Percentiles rank a stretch among this genome's conserved stretches.
phyloP scores from a whole-genome alignment of 2,329 filamentous ascomycete species.

The Myriosclerotinia duriaeana region DNA sequence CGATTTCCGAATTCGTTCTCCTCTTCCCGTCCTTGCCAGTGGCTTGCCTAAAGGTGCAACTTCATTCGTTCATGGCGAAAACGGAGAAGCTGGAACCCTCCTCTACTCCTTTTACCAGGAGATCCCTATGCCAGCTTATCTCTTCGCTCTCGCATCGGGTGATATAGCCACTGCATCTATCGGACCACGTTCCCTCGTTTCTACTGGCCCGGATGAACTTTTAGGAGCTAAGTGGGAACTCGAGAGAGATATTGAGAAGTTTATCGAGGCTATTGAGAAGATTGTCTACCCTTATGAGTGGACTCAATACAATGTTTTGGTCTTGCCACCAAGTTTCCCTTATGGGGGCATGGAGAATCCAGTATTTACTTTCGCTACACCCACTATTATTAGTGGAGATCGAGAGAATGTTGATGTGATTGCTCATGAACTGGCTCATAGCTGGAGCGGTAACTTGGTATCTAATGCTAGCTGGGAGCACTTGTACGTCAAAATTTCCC shows the following conservation, averaged over 20 bases:
- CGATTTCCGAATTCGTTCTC: conserved; percentile 82
- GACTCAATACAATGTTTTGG: conserved; percentile 92
- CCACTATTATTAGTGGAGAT: conserved; percentile 88
- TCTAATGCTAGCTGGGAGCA: conserved; percentile 80
- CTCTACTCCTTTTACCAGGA: conserved; percentile 86
- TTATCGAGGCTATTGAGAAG: conserved; percentile 81
- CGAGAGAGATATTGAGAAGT: conserved; percentile 86
- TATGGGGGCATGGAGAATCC: conserved; percentile 66
- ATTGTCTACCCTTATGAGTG: conserved; percentile 85
- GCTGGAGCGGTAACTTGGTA: conserved; percentile 88
- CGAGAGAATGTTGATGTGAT: conserved; percentile 94
- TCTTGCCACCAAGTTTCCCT: conserved; percentile 86
- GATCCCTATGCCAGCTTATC: conserved; percentile 89
- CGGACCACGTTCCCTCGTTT: conserved; percentile 80
- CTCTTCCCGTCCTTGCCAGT: conserved; percentile 86
- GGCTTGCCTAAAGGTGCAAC: conserved; percentile 63
- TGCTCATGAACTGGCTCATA: conserved; percentile 75
- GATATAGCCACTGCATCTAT: conserved; percentile 85
- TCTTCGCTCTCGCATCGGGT: conserved; percentile 87
- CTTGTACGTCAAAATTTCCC: conserved; percentile 51
- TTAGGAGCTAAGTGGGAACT: conserved; percentile 86
- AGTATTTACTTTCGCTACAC: conserved; percentile 91
- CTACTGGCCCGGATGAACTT: conserved; percentile 84
- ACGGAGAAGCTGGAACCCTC: conserved; percentile 53
- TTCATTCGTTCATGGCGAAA: conserved; percentile 51